Percentiles rank a stretch among this genome's conserved stretches.
Evolutionary conservation across 345 rosid genomes (phyloP).

Genomic region (Eutrema japonicum): DNA sequence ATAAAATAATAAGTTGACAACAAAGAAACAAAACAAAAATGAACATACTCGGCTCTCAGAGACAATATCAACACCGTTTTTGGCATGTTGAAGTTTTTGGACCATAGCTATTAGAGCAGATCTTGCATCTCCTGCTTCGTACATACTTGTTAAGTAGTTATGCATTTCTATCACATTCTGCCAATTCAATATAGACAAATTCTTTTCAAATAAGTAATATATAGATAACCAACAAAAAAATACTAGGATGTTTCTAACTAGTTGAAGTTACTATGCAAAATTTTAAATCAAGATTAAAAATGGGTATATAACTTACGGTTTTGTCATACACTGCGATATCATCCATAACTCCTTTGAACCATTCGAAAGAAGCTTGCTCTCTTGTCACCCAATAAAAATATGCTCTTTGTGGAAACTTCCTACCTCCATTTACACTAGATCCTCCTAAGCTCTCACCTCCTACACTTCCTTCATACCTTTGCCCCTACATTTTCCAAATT

Average conservation of each 20-base stretch:
- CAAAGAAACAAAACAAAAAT: background rate
- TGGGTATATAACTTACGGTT: conserved; percentile 49
- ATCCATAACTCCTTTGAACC: conserved; percentile 99
- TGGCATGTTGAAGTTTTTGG: conserved; percentile 91
- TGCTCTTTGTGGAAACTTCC: conserved; percentile 77
- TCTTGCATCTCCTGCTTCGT: conserved; percentile 97
- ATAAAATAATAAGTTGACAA: background rate
- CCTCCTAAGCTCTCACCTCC: conserved; percentile 36
- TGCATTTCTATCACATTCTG: conserved; percentile 97
- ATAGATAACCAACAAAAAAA: background rate
- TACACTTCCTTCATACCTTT: conserved; percentile 26
- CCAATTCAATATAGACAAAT: background rate
- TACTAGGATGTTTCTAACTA: background rate
- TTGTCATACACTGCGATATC: conserved; percentile 80
- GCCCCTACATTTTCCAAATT: conserved; percentile 32
- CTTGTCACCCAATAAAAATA: conserved; percentile 97
- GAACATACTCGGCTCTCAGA: conserved; percentile 81
- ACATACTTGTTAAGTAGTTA: conserved; percentile 92
- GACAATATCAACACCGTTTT: conserved; percentile 88
- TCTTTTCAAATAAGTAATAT: background rate
- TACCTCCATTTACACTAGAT: conserved; percentile 31
- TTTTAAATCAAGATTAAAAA: background rate
- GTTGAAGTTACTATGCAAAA: background rate
- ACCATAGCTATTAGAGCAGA: conserved; percentile 95
- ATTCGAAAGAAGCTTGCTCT: conserved; percentile 92